Evolutionary conservation across 208 protist genomes (phyloP), one percentile per base, ranked within the genome.

Genomic region (Lotmaria passim): DNA sequence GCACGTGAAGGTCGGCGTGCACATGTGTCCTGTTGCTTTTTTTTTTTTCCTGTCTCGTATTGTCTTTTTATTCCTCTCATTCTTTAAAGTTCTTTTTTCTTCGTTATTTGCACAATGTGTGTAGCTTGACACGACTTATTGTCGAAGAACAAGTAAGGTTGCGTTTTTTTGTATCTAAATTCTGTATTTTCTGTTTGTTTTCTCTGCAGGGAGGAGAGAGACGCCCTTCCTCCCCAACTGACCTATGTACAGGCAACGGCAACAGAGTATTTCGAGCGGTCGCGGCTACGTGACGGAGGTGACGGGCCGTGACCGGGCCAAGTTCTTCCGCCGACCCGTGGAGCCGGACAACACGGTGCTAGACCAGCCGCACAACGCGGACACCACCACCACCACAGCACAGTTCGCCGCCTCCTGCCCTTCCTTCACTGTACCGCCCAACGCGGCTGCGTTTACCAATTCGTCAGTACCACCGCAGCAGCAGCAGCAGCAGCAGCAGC

Each of bases 311-410:
- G 93, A 97, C 51, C 90, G 91, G 7, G 82, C 87, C 46, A 91
- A 89, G 53, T 97, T 93, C 67, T 97, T 97, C 58, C 85, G 88
- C 1, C 83, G 87, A 3, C 90, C 93, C 17, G 82, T 93, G 2
- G 90, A 94, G 61, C 69, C 79, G 6, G 63, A 75, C 33, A 76
- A 78, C 43, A 73, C 57, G 14, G 58, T 70, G 10, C 43, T 66
- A 1, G 51, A 64, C 51, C 73, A 79, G 46, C 28, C 51, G 67
- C 43, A 44, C 12, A 61, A 65, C 19, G 30, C 41, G 12, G 53
- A 62, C 52, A 41, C 61, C 0, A 41, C 56, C 43, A 36, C 58
- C 63, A 41, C 56, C 43, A 36, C 58, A 58, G 64, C 38, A 31
- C 77, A 68, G 44, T 86, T 77, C 64, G 57, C 72, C 15, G 46